These are phyloP conservation scores for Cystofilobasidium ferigula DNA, from an alignment of 768 basidiomycete genomes.

Conservation along the genomic window DNA sequence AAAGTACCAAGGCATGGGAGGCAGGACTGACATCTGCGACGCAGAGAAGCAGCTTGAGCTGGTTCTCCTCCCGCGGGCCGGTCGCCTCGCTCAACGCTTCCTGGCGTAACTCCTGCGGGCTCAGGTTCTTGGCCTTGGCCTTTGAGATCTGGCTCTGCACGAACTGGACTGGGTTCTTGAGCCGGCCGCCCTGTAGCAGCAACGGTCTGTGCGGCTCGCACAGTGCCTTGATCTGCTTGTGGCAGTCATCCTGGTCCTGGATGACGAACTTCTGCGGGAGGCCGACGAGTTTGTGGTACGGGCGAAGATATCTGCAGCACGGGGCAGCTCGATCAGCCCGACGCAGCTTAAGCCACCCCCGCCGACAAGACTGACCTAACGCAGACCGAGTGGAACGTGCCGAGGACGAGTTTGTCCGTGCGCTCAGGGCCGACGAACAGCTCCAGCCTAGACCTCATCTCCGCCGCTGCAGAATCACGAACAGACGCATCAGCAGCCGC, in stretches of 20 bases:
- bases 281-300: background rate
- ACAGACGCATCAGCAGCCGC: too few relatives aligned
- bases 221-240: slow-evolving; percentile 51
- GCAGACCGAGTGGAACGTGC: slow-evolving; percentile 32
- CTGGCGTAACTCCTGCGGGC: slow-evolving; percentile 44
- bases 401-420: slow-evolving; percentile 47
- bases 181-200: background rate
- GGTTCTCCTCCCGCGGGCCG: slow-evolving; percentile 31
- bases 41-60: slow-evolving; percentile 30
- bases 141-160: slow-evolving; percentile 48
- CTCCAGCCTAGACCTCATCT: slow-evolving; percentile 63
- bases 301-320: background rate
- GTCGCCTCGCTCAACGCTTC: slow-evolving; percentile 24
- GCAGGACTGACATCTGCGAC: slow-evolving; percentile 33
- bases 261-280: slow-evolving; percentile 52
- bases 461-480: too few relatives aligned
- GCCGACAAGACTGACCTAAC: background rate
- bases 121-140: slow-evolving; percentile 53
- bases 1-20: background rate
- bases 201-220: too few relatives aligned
- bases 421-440: slow-evolving; percentile 54
- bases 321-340: background rate
- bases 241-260: slow-evolving; percentile 70
- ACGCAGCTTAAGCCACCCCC: background rate
- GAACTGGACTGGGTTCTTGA: background rate